Evolutionary conservation across 2,329 filamentous ascomycete species (phyloP).

Genomic region (Hymenoscyphus occultus): DNA sequence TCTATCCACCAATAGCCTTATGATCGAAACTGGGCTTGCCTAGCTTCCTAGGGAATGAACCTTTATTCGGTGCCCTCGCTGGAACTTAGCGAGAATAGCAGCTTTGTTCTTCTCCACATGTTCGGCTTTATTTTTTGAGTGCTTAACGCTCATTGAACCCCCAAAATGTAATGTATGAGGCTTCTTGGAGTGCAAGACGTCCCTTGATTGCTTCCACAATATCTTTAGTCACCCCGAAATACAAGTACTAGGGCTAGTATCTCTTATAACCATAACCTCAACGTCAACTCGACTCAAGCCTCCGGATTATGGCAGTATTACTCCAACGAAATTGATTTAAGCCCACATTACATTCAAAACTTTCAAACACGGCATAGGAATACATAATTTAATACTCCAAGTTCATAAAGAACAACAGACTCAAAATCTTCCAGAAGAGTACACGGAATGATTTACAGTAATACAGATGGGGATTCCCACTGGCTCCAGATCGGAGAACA

Average conservation of each 20-base stretch:
- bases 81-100: too few species aligned
- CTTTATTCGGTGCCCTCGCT: too few species aligned
- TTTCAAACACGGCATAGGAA: not conserved
- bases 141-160: too few species aligned
- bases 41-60: too few species aligned
- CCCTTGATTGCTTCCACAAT: too few species aligned
- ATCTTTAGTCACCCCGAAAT: not conserved
- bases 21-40: too few species aligned
- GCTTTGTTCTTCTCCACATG: too few species aligned
- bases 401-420: not conserved
- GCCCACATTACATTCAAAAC: not conserved
- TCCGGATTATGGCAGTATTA: not conserved
- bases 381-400: not conserved
- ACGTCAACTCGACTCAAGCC: not conserved
- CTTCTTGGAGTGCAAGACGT: not conserved
- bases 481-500: not conserved
- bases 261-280: not conserved
- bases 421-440: not conserved
- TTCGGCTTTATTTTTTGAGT: too few species aligned
- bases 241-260: not conserved
- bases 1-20: too few species aligned
- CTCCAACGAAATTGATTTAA: not conserved
- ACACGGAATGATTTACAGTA: not conserved
- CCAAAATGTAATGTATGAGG: too few species aligned
- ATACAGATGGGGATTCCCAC: not conserved